Percentiles rank a stretch among this genome's conserved stretches.
Conservation (phyloP, 176 grass and related monocot species). For the Hsuehochloa calcarea region DNA sequence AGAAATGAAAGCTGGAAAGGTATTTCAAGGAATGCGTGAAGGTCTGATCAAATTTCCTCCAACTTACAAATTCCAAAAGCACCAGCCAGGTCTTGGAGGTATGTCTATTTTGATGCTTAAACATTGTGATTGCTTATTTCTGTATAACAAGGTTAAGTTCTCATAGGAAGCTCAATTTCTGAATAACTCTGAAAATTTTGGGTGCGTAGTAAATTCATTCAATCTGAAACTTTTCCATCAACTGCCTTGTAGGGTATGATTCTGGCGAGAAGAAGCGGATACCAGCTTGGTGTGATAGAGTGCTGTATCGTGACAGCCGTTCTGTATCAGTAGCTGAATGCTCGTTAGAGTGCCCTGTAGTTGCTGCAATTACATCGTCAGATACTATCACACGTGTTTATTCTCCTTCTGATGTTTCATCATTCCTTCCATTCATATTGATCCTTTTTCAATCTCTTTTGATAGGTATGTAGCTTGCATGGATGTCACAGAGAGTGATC, state of each 20-base stretch:
- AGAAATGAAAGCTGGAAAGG: constrained; percentile 91
- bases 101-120: constrained; percentile 23
- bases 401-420: constrained; percentile 3
- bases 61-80: constrained; percentile 95
- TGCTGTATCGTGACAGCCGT: constrained; percentile 89
- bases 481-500: constrained; percentile 90
- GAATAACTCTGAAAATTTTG: neutral
- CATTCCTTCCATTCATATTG: constrained; percentile 33
- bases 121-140: constrained; percentile 8
- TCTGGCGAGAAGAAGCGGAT: constrained; percentile 95
- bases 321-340: constrained; percentile 81
- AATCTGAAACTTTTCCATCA: constrained; percentile 23
- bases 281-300: constrained; percentile 97
- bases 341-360: constrained; percentile 83
- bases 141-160: neutral
- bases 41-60: constrained; percentile 96
- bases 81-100: constrained; percentile 86
- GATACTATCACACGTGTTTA: constrained; percentile 27
- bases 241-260: constrained; percentile 77
- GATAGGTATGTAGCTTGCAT: constrained; percentile 92
- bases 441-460: constrained; percentile 24
- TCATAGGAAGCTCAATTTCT: neutral
- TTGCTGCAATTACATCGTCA: constrained; percentile 88
- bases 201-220: neutral
- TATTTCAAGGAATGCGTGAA: constrained; percentile 99